phyloP scores from a whole-genome alignment of 2,329 filamentous ascomycete genomes.

The Ophiostoma ulmi region DNA sequence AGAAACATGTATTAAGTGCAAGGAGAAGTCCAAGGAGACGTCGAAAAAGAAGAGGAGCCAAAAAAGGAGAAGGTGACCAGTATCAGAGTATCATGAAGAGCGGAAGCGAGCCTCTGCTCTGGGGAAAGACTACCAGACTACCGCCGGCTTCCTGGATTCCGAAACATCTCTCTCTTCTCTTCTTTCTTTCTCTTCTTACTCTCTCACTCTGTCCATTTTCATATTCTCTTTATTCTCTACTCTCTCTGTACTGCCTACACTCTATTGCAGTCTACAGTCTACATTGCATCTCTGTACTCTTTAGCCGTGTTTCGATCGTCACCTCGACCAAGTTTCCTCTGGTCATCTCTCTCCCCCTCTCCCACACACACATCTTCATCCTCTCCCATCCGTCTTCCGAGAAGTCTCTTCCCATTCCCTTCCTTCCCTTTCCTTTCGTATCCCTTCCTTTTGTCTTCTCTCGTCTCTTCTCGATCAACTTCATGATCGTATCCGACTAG shows the following conservation, averaged over 20 bases:
- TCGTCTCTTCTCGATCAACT: slow-evolving; percentile 27
- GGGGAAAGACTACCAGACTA: slow-evolving; percentile 17
- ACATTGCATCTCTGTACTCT: neutral
- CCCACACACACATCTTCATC: slow-evolving; percentile 15
- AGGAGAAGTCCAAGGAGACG: neutral
- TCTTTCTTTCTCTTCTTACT: slow-evolving; percentile 11
- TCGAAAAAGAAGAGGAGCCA: neutral
- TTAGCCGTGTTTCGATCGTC: slow-evolving; percentile 27
- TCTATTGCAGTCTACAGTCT: neutral
- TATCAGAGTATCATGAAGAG: slow-evolving; percentile 9
- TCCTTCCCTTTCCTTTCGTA: slow-evolving; percentile 9
- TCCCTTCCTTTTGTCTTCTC: slow-evolving; percentile 18
- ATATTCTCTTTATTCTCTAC: neutral
- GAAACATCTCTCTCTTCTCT: slow-evolving; percentile 17
- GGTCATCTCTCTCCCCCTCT: slow-evolving; percentile 18
- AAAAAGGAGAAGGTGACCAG: neutral
- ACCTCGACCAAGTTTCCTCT: slow-evolving; percentile 18
- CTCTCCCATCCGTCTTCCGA: slow-evolving; percentile 5
- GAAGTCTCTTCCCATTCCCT: neutral
- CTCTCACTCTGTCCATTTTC: neutral
- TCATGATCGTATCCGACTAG: slow-evolving; percentile 39
- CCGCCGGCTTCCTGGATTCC: slow-evolving; percentile 18
- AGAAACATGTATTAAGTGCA: neutral
- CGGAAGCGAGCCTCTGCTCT: slow-evolving; percentile 9
- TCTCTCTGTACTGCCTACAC: neutral